Conservation (phyloP, 495 filamentous ascomycete species). For the Barbatosphaeria neglecta region DNA sequence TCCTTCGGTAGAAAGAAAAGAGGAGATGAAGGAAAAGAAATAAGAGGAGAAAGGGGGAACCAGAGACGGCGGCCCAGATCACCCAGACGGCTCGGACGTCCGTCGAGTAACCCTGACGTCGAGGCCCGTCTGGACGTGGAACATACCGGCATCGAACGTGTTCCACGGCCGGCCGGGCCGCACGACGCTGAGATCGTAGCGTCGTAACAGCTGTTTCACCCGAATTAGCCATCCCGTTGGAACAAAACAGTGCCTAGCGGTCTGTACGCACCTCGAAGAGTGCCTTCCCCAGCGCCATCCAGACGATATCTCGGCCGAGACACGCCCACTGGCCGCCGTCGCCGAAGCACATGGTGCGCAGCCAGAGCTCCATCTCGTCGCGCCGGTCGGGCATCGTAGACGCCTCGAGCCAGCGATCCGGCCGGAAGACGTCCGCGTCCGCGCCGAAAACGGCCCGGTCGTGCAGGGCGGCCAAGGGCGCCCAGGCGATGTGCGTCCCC, state of each 20-base stretch:
- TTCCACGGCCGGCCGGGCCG: background rate
- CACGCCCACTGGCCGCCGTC: slow-evolving; percentile 23
- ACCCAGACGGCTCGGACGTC: too few relatives aligned
- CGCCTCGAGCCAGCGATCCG: slow-evolving; percentile 31
- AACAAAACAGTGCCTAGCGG: too few relatives aligned
- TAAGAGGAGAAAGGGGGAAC: too few relatives aligned
- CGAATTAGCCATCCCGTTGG: background rate
- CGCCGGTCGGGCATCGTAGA: slow-evolving; percentile 14
- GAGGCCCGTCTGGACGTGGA: background rate
- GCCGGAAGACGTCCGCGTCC: slow-evolving; percentile 23
- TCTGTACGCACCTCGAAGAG: slow-evolving; percentile 37
- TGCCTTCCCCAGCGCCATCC: slow-evolving; percentile 38
- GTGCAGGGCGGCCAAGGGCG: slow-evolving; percentile 2
- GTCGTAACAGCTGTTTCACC: background rate
- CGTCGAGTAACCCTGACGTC: background rate
- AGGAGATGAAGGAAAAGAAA: too few relatives aligned
- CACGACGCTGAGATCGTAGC: background rate
- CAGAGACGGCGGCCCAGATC: too few relatives aligned
- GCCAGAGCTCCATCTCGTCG: slow-evolving; percentile 22
- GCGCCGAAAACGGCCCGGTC: slow-evolving; percentile 5
- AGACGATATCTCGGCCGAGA: slow-evolving; percentile 23
- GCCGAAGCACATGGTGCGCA: slow-evolving; percentile 25
- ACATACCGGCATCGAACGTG: background rate
- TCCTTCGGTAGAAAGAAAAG: too few relatives aligned
- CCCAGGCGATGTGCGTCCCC: slow-evolving; percentile 15